Conservation (phyloP, 2,329 filamentous ascomycete genomes). For the Fusarium fujikuroi region DNA sequence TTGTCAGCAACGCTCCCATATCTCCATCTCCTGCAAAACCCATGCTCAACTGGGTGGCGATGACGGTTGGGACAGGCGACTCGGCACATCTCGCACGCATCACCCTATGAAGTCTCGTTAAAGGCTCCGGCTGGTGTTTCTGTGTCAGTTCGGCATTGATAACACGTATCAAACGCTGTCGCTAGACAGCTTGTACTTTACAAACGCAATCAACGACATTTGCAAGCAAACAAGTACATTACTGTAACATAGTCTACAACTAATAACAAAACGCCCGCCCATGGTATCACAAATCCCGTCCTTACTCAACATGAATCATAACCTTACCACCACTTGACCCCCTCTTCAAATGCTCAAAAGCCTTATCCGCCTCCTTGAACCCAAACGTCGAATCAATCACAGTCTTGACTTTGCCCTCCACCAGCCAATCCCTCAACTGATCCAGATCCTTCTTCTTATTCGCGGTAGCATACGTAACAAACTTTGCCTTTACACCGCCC, state of each 20-base stretch:
- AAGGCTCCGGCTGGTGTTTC: neutral
- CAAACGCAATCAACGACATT: too few relatives aligned
- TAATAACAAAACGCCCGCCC: neutral
- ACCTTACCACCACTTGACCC: slow-evolving; percentile 71
- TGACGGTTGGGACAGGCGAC: neutral
- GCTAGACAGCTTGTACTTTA: neutral
- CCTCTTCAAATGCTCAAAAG: slow-evolving; percentile 68
- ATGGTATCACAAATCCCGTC: slow-evolving; percentile 7
- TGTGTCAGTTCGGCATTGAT: neutral
- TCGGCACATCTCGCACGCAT: neutral
- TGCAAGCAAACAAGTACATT: neutral
- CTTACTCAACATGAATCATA: slow-evolving; percentile 50
- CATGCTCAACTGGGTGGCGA: neutral
- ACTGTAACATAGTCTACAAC: neutral
- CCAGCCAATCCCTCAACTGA: slow-evolving; percentile 65
- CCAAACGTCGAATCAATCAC: slow-evolving; percentile 65
- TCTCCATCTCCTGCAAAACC: neutral
- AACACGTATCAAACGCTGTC: neutral
- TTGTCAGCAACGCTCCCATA: neutral
- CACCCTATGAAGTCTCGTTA: neutral
- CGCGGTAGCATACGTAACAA: slow-evolving; percentile 53
- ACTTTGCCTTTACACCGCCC: slow-evolving; percentile 55
- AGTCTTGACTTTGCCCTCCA: slow-evolving; percentile 66
- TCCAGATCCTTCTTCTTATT: slow-evolving; percentile 58
- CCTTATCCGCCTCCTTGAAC: slow-evolving; percentile 66